phyloP scores from a whole-genome alignment of 208 protist species.

The Trypanosoma cruzi region DNA sequence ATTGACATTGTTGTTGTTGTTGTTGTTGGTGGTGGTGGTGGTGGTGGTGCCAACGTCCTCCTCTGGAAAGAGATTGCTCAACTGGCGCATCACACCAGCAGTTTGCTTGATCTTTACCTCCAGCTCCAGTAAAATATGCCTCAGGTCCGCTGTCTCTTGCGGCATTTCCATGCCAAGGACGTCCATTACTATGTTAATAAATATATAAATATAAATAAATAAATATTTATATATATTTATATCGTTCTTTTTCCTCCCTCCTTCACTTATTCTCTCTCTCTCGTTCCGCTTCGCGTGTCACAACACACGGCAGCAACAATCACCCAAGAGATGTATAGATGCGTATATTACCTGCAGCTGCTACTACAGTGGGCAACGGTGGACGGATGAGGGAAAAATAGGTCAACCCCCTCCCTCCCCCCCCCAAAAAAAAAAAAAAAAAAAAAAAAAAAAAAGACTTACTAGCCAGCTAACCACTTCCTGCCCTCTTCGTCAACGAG shows the following conservation, averaged over 20 bases:
- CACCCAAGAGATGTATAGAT: slow-evolving; percentile 8
- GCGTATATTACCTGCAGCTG: neutral
- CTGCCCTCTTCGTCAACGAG: no score
- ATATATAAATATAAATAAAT: no score
- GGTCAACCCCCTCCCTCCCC: no score
- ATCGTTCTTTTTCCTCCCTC: neutral
- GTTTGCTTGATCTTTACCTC: slow-evolving; percentile 9
- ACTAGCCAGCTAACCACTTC: no score
- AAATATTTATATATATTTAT: neutral
- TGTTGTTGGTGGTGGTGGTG: no score
- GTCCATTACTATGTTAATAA: neutral
- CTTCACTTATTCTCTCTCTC: neutral
- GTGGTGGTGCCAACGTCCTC: no score
- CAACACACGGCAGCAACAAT: slow-evolving; percentile 16
- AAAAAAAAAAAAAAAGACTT: no score
- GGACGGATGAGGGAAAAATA: no score
- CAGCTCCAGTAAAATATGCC: slow-evolving; percentile 14
- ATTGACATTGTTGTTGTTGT: neutral
- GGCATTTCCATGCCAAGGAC: neutral
- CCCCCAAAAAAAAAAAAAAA: no score
- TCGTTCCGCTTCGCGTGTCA: neutral
- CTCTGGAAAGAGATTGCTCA: neutral
- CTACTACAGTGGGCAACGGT: no score
- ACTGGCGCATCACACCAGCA: slow-evolving; percentile 10
- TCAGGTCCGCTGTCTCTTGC: slow-evolving; percentile 1